Conservation (phyloP, 148 eudicot genomes). For the Vaccinium corymbosum region DNA sequence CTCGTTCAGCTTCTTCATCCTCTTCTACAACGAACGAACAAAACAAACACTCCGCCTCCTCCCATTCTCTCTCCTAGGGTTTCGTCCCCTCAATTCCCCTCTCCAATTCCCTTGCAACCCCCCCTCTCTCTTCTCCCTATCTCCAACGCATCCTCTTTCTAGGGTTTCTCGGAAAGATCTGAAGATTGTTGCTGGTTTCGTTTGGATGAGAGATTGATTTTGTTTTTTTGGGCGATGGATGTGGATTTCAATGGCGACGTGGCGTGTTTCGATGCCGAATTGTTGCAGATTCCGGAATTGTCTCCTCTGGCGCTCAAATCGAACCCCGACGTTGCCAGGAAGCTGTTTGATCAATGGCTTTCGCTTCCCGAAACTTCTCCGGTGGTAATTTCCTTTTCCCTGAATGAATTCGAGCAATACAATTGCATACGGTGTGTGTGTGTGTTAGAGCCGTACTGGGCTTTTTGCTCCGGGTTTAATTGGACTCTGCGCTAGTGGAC, state of each 20-base stretch:
- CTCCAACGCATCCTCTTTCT: not conserved
- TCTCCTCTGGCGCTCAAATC: conserved; percentile 70
- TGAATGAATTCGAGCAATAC: not conserved
- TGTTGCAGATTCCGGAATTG: conserved; percentile 74
- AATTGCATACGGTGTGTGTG: not conserved
- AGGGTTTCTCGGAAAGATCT: conserved; percentile 24
- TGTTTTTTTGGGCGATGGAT: conserved; percentile 41
- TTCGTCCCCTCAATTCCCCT: not conserved
- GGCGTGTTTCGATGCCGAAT: conserved; percentile 56
- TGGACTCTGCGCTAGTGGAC: too few species aligned
- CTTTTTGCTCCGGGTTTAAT: too few species aligned
- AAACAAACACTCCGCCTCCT: not conserved
- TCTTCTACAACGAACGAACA: not conserved
- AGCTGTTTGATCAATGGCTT: conserved; percentile 85
- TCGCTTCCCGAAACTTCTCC: conserved; percentile 67
- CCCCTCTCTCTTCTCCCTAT: not conserved
- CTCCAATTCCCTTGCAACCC: not conserved
- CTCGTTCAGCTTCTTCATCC: not conserved
- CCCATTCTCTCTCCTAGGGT: not conserved
- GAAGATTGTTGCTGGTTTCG: conserved; percentile 20
- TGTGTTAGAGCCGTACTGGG: too few species aligned
- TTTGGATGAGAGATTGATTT: conserved; percentile 26
- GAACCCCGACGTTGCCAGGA: conserved; percentile 64
- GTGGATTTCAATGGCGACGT: conserved; percentile 74
- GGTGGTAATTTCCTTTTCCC: conserved; percentile 37